phyloP scores from a whole-genome alignment of 177 flowering plant genomes.

The Vitis hybrid region DNA sequence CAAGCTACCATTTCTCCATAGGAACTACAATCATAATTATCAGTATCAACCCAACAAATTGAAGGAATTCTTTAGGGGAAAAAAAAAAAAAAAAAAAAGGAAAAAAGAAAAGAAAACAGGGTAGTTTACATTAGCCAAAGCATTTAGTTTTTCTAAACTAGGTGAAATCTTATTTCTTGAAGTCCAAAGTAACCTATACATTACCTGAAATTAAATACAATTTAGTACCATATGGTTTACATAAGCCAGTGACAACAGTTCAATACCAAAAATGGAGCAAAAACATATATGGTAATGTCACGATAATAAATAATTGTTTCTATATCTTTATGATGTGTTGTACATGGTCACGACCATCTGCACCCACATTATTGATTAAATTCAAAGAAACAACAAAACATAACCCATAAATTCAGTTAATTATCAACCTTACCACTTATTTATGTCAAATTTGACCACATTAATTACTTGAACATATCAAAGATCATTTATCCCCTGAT shows the following conservation, averaged over 20 bases:
- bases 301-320: slow-evolving; percentile 47
- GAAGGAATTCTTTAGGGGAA: too few relatives aligned
- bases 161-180: slow-evolving; percentile 77
- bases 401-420: too few relatives aligned
- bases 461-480: slow-evolving; percentile 81
- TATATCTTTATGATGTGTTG: slow-evolving; percentile 76
- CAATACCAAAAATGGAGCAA: background rate
- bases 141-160: slow-evolving; percentile 59
- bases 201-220: slow-evolving; percentile 49
- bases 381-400: too few relatives aligned
- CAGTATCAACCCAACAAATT: too few relatives aligned
- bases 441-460: background rate
- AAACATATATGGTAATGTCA: background rate
- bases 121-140: slow-evolving; percentile 68
- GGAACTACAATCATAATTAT: too few relatives aligned
- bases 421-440: background rate
- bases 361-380: slow-evolving; percentile 14
- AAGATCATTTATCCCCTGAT: slow-evolving; percentile 71
- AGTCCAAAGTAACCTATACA: slow-evolving; percentile 96
- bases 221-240: background rate
- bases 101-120: background rate
- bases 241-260: background rate
- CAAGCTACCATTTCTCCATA: too few relatives aligned
- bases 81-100: background rate
- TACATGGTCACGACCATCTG: slow-evolving; percentile 97